Conservation (phyloP, 1,284 basidiomycete genomes). For the Pseudozyma pruni region DNA sequence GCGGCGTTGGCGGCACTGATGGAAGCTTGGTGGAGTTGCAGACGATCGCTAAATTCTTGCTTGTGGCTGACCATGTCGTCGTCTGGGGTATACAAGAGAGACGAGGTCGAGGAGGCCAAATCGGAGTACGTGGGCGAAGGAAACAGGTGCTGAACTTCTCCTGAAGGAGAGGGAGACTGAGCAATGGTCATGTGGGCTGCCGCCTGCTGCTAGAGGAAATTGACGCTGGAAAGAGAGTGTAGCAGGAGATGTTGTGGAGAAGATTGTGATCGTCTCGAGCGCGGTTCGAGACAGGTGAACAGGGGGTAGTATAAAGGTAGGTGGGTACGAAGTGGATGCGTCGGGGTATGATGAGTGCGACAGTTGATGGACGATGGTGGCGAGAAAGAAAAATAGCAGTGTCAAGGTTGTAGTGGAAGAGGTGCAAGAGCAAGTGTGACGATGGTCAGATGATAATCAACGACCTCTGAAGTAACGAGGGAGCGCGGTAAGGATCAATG, state of each 20-base stretch:
- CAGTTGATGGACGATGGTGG: neutral
- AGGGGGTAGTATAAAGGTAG: no score
- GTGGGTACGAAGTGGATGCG: no score
- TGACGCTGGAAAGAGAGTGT: no score
- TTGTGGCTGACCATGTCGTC: slow-evolving; percentile 18
- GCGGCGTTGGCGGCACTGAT: slow-evolving; percentile 50
- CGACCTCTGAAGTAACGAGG: no score
- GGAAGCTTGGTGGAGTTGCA: slow-evolving; percentile 30
- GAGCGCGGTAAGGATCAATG: neutral
- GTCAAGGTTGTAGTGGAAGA: no score
- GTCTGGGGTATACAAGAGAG: slow-evolving; percentile 51
- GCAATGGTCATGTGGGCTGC: slow-evolving; percentile 40
- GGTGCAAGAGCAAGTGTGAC: no score
- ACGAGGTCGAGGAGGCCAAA: slow-evolving; percentile 43
- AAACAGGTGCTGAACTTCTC: slow-evolving; percentile 36
- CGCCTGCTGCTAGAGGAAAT: neutral
- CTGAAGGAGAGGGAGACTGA: slow-evolving; percentile 36
- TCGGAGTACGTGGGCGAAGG: slow-evolving; percentile 53
- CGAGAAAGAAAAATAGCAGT: no score
- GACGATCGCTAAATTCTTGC: slow-evolving; percentile 22
- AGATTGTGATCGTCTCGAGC: neutral
- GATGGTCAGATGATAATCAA: no score
- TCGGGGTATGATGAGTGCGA: no score
- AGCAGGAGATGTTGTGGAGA: neutral
- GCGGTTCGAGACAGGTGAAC: no score